phyloP scores from a whole-genome alignment of 208 protist genomes.

The Angomonas deanei region DNA sequence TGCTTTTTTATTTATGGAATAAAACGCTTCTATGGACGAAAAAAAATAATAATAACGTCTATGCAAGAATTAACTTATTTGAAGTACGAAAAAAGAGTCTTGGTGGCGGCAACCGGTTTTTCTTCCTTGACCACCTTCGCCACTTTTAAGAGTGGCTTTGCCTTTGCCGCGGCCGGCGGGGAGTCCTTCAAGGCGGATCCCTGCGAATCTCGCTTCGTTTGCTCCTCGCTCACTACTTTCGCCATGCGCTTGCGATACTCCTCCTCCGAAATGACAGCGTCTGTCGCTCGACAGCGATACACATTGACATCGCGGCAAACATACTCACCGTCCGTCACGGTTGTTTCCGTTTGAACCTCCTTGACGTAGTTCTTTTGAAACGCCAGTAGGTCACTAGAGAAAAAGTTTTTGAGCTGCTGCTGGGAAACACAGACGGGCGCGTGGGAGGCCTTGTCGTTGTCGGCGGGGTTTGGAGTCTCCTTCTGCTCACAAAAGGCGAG shows the following conservation, averaged over 20 bases:
- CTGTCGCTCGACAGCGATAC: slow-evolving; percentile 35
- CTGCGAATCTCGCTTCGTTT: neutral
- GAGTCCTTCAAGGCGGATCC: neutral
- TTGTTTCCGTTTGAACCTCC: slow-evolving; percentile 55
- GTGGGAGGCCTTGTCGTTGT: slow-evolving; percentile 11
- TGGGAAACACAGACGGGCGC: slow-evolving; percentile 11
- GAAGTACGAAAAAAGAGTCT: slow-evolving; percentile 44
- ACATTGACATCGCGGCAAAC: slow-evolving; percentile 46
- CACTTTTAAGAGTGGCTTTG: neutral
- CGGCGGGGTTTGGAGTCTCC: neutral
- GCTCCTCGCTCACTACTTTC: neutral
- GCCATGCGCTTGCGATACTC: slow-evolving; percentile 35
- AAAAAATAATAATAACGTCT: slow-evolving; percentile 1
- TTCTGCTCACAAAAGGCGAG: slow-evolving; percentile 43
- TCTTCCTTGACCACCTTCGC: slow-evolving; percentile 6
- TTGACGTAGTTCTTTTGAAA: slow-evolving; percentile 66
- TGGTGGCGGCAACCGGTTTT: neutral
- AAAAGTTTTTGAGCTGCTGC: slow-evolving; percentile 44
- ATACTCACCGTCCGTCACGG: slow-evolving; percentile 59
- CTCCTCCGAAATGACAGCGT: slow-evolving; percentile 58
- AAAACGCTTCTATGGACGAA: neutral
- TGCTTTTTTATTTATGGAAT: no score
- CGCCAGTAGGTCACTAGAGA: slow-evolving; percentile 45
- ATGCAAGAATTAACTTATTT: slow-evolving; percentile 10
- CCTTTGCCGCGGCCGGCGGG: slow-evolving; percentile 1